Evolutionary conservation across 495 filamentous ascomycete genomes (phyloP), one percentile per base, ranked within the genome.

Genomic region (Penicillium malachiteum): DNA sequence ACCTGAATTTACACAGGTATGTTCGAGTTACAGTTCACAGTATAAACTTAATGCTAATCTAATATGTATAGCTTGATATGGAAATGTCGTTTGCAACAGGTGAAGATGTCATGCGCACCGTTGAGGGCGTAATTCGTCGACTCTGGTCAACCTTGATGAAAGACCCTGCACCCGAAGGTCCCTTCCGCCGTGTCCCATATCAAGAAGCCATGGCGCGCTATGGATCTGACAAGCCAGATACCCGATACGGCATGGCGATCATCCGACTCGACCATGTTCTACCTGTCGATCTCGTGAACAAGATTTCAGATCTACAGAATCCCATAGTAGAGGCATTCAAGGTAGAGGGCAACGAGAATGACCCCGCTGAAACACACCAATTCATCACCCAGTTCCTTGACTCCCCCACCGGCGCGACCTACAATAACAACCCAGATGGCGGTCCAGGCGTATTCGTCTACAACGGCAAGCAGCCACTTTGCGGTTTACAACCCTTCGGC

Each of bases 1-100:
- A 67, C 94, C 94, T 4, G 94, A 98, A 64, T 98, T 98, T 65
- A 96, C 94, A 9, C 94, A 98, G 79, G 88, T 89, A 76, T 59
- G 66, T 30, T 3, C 30, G 35, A 17, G 45, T 12, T 31, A 5
- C 10, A 11, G 30, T 26, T 26, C 2, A 26, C 21, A 26, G 21
- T 26, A 26, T 26, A 26, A 26, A 4, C 21, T 4, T 30, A 4
- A 12, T 30, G 12, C 46, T 63, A 9, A 64, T 53, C 35, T 30
- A 41, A 10, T 17, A 5, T 44, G 0, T 21, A 9, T 59, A 92
- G 88, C 81, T 97, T 37, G 94, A 98, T 80, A 55, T 98, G 34
- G 94, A 98, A 69, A 91, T 96, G 86, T 81, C 87, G 5, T 98
- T 95, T 67, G 86, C 87, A 0, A 83, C 72, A 9, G 86, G 87